Conservation (phyloP, 208 protist genomes). For the Hexamita inflata region DNA sequence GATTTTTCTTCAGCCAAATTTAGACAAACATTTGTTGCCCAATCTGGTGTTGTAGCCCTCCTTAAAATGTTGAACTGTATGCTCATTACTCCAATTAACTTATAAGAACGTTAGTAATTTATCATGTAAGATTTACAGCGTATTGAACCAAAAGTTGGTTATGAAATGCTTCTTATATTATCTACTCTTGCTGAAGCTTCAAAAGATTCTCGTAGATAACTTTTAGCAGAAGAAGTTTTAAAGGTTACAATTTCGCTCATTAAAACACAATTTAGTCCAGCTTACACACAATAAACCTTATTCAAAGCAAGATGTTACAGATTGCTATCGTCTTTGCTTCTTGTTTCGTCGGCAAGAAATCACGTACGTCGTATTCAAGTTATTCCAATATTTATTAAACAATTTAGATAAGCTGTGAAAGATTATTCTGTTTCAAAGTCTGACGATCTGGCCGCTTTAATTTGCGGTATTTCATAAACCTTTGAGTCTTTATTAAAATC, state of each 20-base stretch:
- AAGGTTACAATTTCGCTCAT: not conserved
- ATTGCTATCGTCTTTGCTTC: not conserved
- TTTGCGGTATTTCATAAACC: not conserved
- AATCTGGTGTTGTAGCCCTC: not conserved
- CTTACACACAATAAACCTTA: not conserved
- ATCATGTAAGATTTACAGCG: not conserved
- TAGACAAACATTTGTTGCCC: not conserved
- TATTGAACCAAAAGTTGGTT: conserved; percentile 9
- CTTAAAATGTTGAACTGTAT: not conserved
- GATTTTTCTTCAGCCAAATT: conserved; percentile 4
- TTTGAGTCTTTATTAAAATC: conserved; percentile 4
- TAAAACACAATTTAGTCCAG: not conserved
- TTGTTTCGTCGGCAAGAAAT: not conserved
- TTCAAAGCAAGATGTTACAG: not conserved
- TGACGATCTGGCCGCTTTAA: not conserved
- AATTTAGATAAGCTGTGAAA: conserved; percentile 1
- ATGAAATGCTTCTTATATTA: conserved; percentile 8
- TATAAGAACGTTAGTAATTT: not conserved
- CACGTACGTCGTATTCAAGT: not conserved
- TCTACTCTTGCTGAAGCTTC: not conserved
- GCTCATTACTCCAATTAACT: not conserved
- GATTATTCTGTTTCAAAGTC: not conserved
- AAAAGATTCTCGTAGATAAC: not conserved
- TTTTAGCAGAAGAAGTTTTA: not conserved
- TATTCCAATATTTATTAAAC: not conserved